phyloP scores from a whole-genome alignment of 305 asterid genomes.

The Euphrasia arctica region DNA sequence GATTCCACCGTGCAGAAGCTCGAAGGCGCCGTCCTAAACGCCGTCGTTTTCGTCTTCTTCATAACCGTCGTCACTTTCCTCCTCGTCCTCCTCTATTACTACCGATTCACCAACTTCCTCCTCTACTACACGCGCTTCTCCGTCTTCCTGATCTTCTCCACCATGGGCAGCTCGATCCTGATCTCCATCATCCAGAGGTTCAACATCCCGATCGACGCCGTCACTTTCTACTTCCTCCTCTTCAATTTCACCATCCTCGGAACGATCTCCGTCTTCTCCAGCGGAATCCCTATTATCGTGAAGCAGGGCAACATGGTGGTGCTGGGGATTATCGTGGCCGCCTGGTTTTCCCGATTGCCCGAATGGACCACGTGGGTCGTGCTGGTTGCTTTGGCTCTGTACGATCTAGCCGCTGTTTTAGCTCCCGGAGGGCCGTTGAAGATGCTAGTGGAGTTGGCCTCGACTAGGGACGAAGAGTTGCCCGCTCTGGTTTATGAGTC shows the following conservation, averaged over 20 bases:
- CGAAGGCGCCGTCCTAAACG: constrained; percentile 78
- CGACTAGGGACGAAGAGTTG: constrained; percentile 77
- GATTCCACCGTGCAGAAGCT: constrained; percentile 72
- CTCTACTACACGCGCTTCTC: constrained; percentile 81
- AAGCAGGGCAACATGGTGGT: constrained; percentile 77
- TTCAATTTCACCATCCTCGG: constrained; percentile 74
- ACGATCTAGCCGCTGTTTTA: constrained; percentile 83
- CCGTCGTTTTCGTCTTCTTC: constrained; percentile 69
- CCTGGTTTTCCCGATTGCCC: constrained; percentile 85
- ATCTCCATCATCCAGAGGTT: constrained; percentile 62
- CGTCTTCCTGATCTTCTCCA: constrained; percentile 58
- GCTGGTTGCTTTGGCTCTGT: constrained; percentile 82
- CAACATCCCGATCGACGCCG: constrained; percentile 64
- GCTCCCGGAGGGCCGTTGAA: constrained; percentile 96
- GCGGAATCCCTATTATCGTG: constrained; percentile 70
- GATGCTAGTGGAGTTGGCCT: constrained; percentile 85
- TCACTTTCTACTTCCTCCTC: constrained; percentile 51
- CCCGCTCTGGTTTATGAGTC: constrained; percentile 93
- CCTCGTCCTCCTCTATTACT: constrained; percentile 75
- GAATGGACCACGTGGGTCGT: constrained; percentile 97
- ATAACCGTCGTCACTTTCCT: constrained; percentile 75
- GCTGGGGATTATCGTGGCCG: constrained; percentile 85
- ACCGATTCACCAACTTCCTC: constrained; percentile 77
- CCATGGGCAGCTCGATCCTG: constrained; percentile 82
- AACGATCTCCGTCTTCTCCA: constrained; percentile 68